Base-by-base conservation (phyloP, 2,329 filamentous ascomycete genomes). In the Cladosporium sp. region DNA sequence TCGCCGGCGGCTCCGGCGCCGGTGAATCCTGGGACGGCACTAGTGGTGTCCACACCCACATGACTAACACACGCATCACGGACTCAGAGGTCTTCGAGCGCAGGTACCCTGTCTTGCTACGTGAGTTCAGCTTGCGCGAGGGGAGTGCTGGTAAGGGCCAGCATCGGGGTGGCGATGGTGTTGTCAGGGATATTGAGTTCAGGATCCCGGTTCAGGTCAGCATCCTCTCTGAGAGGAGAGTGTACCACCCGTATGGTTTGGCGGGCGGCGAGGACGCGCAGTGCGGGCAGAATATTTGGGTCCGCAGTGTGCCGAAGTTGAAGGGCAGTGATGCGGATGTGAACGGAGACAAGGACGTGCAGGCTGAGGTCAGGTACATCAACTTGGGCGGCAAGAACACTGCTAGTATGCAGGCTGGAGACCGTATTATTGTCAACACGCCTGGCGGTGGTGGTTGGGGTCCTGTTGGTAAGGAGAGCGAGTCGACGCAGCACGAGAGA, bases 231-330 rank as follows among this genome's bases (percentile, higher is more conserved):
- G 89, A 95, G 68, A 69, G 89, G 14, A 73, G 89, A 31, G 86
- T 92, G 0, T 84, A 87, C 57, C 77, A 81, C 49, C 89, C 89
- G 1, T 95, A 91, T 60, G 91, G 92, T 0, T 77, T 96, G 54
- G 84, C 83, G 18, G 92, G 92, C 0, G 92, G 92, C 3, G 85
- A 84, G 53, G 86, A 92, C 56, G 92, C 83, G 0, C 72, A 82
- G 60, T 85, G 86, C 46, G 92, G 92, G 0, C 72, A 91, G 56
- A 97, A 97, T 61, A 74, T 95, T 43, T 97, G 92, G 92, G 84
- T 95, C 32, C 77, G 88, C 7, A 85, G 81, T 56, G 84, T 92
- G 49, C 58, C 57, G 14, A 66, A 67, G 55, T 40, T 63, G 1
- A 61, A 71, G 40, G 62, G 61, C 11, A 62, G 57, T 43, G 66